A percentile compares a stretch with the other conserved stretches of the same genome.
Conservation (phyloP, 1,284 basidiomycete species). For the Trametes versicolor region DNA sequence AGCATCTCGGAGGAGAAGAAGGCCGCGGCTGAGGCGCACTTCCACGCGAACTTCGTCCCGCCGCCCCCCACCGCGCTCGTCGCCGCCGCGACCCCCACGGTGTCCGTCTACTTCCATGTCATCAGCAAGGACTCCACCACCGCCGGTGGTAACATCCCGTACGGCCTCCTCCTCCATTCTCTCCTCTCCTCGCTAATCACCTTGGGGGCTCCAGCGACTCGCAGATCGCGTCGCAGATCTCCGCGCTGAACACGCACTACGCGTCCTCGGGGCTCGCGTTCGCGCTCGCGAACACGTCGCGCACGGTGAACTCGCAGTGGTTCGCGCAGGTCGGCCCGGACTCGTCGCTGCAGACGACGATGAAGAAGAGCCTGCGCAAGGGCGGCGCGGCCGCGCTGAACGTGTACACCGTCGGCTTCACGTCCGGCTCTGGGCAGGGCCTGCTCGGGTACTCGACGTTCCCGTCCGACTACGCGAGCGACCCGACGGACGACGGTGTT, state of each 20-base stretch:
- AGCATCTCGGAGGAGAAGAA: conserved; percentile 47
- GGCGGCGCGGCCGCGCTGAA: conserved; percentile 57
- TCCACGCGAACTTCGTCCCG: conserved; percentile 51
- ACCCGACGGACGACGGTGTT: conserved; percentile 57
- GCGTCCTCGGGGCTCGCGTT: conserved; percentile 53
- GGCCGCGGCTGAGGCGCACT: conserved; percentile 52
- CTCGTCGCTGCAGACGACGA: conserved; percentile 52
- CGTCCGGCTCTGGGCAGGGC: conserved; percentile 34
- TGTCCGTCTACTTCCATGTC: conserved; percentile 58
- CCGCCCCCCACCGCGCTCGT: conserved; percentile 36
- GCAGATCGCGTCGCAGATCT: conserved; percentile 53
- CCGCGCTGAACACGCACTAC: conserved; percentile 60
- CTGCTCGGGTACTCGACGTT: conserved; percentile 63
- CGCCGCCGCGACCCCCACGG: conserved; percentile 42
- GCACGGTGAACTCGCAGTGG: conserved; percentile 58
- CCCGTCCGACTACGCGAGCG: conserved; percentile 51
- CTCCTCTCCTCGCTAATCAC: background rate
- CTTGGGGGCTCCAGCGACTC: conserved; percentile 47
- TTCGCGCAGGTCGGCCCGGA: conserved; percentile 56
- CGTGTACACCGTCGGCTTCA: conserved; percentile 59
- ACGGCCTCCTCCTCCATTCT: conserved; percentile 25
- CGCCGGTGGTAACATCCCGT: conserved; percentile 58
- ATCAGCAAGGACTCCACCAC: conserved; percentile 51
- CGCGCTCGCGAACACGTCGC: conserved; percentile 53
- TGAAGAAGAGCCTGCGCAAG: conserved; percentile 58